phyloP scores from a whole-genome alignment of 2,329 filamentous ascomycete species.

The Elsinoe batatas region DNA sequence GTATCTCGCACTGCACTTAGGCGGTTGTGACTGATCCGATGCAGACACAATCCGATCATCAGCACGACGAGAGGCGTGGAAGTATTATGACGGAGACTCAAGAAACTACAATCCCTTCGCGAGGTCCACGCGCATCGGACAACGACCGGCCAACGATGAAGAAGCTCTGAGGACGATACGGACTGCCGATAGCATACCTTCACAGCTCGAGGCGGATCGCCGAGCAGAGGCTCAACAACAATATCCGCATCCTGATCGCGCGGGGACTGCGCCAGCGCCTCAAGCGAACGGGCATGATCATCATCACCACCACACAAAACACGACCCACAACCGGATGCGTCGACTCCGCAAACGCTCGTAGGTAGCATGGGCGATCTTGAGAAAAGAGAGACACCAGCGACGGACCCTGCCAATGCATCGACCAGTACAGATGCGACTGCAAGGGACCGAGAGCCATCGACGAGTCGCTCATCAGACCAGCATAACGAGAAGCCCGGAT shows the following conservation, averaged over 20 bases:
- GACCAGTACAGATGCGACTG: not conserved
- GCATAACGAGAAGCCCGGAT: not conserved
- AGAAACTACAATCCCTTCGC: constrained; percentile 18
- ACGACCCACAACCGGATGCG: not conserved
- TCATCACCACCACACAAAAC: not conserved
- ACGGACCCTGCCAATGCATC: not conserved
- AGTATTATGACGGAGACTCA: constrained; percentile 12
- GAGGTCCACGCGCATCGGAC: constrained; percentile 5
- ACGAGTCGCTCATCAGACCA: not conserved
- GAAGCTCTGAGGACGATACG: constrained; percentile 9
- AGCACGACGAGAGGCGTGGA: constrained; percentile 17
- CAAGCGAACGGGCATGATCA: not conserved
- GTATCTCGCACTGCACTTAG: constrained; percentile 6
- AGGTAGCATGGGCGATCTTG: not conserved
- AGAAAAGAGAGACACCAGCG: not conserved
- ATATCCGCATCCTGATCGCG: constrained; percentile 14
- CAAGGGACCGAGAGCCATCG: not conserved
- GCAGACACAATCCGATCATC: constrained; percentile 17
- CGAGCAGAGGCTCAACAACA: constrained; percentile 8
- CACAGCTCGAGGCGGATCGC: constrained; percentile 8
- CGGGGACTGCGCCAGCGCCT: constrained; percentile 12
- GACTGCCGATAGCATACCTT: constrained; percentile 14
- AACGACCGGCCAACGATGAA: constrained; percentile 12
- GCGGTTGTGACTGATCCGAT: constrained; percentile 9
- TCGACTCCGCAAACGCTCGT: constrained; percentile 3